Percentiles rank a stretch among this genome's conserved stretches.
Conservation (phyloP, 129 eudicot genomes). For the Pseudognaphalium luteoalbum region DNA sequence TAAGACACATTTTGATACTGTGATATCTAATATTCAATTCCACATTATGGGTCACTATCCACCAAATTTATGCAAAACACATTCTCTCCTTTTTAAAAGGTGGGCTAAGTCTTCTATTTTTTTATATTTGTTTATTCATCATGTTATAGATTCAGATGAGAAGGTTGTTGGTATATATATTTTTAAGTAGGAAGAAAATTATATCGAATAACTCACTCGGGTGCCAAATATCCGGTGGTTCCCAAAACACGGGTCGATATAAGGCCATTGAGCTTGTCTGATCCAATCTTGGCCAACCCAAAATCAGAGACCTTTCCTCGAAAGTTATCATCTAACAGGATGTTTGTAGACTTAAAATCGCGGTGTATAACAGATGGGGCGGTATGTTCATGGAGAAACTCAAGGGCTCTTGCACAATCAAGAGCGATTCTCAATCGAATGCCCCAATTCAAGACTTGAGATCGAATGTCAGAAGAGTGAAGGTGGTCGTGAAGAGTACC, state of each 20-base stretch:
- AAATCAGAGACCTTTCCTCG: conserved; percentile 84
- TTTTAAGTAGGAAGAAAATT: background rate
- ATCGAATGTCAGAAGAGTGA: conserved; percentile 38
- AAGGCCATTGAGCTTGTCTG: conserved; percentile 81
- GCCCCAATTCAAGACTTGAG: conserved; percentile 64
- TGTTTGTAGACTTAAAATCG: conserved; percentile 71
- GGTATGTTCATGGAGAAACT: conserved; percentile 83
- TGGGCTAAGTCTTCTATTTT: too few relatives aligned
- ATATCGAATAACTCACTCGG: conserved; percentile 65
- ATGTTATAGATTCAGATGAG: background rate
- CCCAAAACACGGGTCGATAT: conserved; percentile 89
- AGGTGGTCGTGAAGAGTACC: conserved; percentile 75
- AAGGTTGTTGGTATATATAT: background rate
- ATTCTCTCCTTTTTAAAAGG: too few relatives aligned
- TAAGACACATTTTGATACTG: background rate
- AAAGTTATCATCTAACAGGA: conserved; percentile 69
- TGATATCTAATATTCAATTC: too few relatives aligned
- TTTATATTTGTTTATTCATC: background rate
- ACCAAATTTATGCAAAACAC: too few relatives aligned
- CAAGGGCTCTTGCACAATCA: conserved; percentile 90
- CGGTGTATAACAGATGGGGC: conserved; percentile 88
- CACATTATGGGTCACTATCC: too few relatives aligned
- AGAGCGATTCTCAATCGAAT: conserved; percentile 77
- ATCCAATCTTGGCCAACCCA: conserved; percentile 88
- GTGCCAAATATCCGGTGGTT: conserved; percentile 91